These are phyloP conservation scores for Citrus hindsii DNA, from an alignment of 345 rosid genomes.

Conservation along the genomic window DNA sequence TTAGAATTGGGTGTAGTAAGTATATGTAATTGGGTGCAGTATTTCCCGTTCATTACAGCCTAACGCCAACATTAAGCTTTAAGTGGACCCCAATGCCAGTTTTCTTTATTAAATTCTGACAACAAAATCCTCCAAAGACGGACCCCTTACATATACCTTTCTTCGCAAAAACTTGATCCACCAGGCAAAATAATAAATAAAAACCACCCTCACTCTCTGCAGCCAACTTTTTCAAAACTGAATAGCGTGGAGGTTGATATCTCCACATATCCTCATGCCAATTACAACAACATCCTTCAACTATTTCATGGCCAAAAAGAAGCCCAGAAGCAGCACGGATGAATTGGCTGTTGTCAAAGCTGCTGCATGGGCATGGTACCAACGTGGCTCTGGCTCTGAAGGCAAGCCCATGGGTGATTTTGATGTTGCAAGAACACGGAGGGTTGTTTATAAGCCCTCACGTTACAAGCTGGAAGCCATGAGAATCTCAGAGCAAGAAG, in stretches of 20 bases:
- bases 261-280: conserved; percentile 15
- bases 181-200: too few relatives aligned
- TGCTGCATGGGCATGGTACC: conserved; percentile 95
- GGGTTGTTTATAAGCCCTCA: conserved; percentile 43
- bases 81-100: not conserved
- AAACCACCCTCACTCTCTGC: not conserved
- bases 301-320: conserved; percentile 26
- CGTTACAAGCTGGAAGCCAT: conserved; percentile 68
- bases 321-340: conserved; percentile 24
- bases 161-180: not conserved
- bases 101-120: conserved; percentile 16
- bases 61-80: not conserved
- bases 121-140: not conserved
- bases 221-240: not conserved
- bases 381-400: conserved; percentile 48
- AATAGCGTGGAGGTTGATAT: conserved; percentile 21
- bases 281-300: not conserved
- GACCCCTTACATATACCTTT: not conserved
- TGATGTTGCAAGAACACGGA: conserved; percentile 16
- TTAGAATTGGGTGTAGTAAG: too few relatives aligned
- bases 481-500: conserved; percentile 15
- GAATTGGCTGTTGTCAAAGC: conserved; percentile 54
- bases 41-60: too few relatives aligned
- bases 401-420: conserved; percentile 36
- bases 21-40: too few relatives aligned